Base-by-base conservation (phyloP, 2,329 filamentous ascomycete species). In the Fusarium drepaniforme region DNA sequence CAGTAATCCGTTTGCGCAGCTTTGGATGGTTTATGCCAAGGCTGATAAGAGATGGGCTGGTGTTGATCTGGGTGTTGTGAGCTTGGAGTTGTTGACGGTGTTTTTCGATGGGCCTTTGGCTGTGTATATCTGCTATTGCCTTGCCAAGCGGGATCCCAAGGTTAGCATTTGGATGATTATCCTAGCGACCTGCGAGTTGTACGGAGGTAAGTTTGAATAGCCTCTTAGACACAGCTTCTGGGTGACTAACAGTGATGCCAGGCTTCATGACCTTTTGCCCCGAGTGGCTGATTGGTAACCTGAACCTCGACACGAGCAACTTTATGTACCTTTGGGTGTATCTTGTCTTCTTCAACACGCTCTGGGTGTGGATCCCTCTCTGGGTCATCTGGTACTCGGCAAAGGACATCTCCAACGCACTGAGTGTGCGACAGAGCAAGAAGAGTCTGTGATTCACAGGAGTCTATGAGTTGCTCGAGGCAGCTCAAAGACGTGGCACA, bases 201-300 rank as follows among this genome's bases (percentile, higher is more conserved):
- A 93, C 75, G 91, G 91, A 74, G 90, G 88, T 89, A 78, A 67
- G 85, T 80, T n/a, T n/a, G 7, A 11, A 18, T 5, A 2, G 25
- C 28, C 13, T 5, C 11, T 12, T 53, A 44, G n/a, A 15, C 16
- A 56, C 37, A 40, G 44, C 44, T 16, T 15, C 7, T 13, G 28
- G 30, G 7, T 21, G 18, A 37, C 23, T 51, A 51, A 71, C 56
- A 9, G 25, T 15, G 16, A 37, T 38, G 21, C n/a, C 44, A 90
- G 89, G 91, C 21, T 93, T 91, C 83, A 93, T 93, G 89, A 93
- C 91, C 0, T 93, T 93, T 80, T 91, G 89, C 81, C 91, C 91
- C 15, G 91, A 93, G 82, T 93, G 91, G 91, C 83, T 93, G 15
- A 89, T 87, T 3, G 88, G 87, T 62, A 93, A 88, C 79, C 79